phyloP scores from a whole-genome alignment of 2,329 filamentous ascomycete genomes.

The Torrubiellomyces zombiae region DNA sequence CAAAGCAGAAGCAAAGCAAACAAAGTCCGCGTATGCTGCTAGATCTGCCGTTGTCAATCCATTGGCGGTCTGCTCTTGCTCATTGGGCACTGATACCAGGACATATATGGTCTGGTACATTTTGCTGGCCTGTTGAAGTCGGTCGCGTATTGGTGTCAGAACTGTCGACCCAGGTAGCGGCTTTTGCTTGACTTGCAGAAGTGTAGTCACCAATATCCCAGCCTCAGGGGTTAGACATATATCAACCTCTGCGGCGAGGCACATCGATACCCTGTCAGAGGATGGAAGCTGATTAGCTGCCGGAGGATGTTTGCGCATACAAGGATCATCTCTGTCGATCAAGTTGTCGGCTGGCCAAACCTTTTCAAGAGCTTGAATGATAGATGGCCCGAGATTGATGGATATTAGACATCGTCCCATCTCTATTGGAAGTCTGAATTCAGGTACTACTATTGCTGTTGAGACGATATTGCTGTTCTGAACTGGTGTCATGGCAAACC shows the following conservation, averaged over 20 bases:
- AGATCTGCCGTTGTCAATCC: constrained; percentile 23
- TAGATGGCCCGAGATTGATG: constrained; percentile 23
- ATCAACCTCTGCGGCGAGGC: constrained; percentile 46
- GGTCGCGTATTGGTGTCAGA: constrained; percentile 33
- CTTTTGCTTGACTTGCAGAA: constrained; percentile 57
- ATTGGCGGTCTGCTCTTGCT: constrained; percentile 22
- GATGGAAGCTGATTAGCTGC: neutral
- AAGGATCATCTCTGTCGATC: constrained; percentile 42
- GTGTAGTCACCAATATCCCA: constrained; percentile 53
- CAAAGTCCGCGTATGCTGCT: constrained; percentile 30
- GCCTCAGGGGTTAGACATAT: constrained; percentile 51
- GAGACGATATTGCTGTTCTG: too few relatives aligned
- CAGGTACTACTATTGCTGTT: constrained; percentile 7
- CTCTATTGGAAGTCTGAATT: constrained; percentile 5
- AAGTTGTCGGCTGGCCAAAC: constrained; percentile 32
- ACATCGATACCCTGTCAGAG: too few relatives aligned
- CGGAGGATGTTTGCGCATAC: constrained; percentile 15
- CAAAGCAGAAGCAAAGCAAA: constrained; percentile 28
- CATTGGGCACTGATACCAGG: constrained; percentile 42
- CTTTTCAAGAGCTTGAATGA: constrained; percentile 33
- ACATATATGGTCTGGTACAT: constrained; percentile 55
- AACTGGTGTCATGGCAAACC: too few relatives aligned
- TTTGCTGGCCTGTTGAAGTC: constrained; percentile 31
- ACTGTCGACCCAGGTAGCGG: constrained; percentile 36
- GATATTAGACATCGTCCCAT: constrained; percentile 32